phyloP scores from a whole-genome alignment of 345 rosid genomes.

The Murraya koenigii region DNA sequence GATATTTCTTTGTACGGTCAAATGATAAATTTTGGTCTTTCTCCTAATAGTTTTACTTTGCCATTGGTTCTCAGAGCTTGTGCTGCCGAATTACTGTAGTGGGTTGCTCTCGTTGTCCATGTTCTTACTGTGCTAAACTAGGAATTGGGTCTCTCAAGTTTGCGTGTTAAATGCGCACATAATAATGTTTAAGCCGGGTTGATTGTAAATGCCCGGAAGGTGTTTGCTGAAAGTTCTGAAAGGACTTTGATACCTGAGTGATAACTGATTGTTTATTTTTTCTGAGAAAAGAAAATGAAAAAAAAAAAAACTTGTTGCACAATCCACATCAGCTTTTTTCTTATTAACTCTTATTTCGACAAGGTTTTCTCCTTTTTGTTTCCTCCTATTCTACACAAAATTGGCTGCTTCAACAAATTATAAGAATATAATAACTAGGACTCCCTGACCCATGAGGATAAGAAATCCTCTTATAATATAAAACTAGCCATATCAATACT shows the following conservation, averaged over 20 bases:
- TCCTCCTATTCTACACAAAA: neutral
- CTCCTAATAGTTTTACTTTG: constrained; percentile 38
- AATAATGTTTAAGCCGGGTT: constrained; percentile 14
- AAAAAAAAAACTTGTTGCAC: neutral
- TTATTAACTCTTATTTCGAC: neutral
- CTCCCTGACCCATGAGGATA: neutral
- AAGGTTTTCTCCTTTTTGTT: neutral
- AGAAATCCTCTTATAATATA: neutral
- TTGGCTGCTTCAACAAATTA: neutral
- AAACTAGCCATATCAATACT: neutral
- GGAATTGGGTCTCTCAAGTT: constrained; percentile 25
- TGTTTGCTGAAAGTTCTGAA: constrained; percentile 34
- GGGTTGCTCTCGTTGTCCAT: constrained; percentile 30
- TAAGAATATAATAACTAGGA: neutral
- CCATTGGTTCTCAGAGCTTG: constrained; percentile 42
- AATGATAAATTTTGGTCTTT: constrained; percentile 23
- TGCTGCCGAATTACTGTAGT: constrained; percentile 7
- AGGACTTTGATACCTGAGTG: constrained; percentile 22
- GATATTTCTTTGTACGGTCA: too few species aligned
- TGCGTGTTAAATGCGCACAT: constrained; percentile 22
- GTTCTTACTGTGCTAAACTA: constrained; percentile 21
- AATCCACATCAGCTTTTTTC: neutral
- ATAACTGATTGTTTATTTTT: too few species aligned
- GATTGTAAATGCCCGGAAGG: constrained; percentile 20
- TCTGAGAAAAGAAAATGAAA: too few species aligned